Base-by-base conservation (phyloP, 2,329 filamentous ascomycete species). In the Penicillium vulpinum region DNA sequence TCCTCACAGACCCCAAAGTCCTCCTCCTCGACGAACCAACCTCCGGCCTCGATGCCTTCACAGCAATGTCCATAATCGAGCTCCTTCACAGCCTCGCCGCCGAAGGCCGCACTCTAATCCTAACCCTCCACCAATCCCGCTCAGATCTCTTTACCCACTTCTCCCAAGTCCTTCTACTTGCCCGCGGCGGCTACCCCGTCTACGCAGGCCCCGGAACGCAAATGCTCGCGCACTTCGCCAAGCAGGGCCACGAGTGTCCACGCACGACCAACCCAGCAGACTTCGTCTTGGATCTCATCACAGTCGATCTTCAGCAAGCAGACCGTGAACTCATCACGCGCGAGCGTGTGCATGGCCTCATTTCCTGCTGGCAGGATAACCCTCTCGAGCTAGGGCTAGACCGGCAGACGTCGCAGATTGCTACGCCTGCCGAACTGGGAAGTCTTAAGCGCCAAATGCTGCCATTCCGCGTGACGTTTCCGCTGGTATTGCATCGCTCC, bases 71-170 rank as follows among this genome's bases (percentile, higher is more conserved):
- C 1, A 91, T 92, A 60, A 85, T 91, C 73, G 87, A 90, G 58
- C 88, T 92, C 3, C 80, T 92, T 1, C 81, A 84, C 24, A 86
- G 86, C 2, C 78, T 92, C 2, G 88, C 89, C 0, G 83, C 85
- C 22, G 89, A 92, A 73, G 89, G 89, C 1, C 83, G 88, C 6
- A 92, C 89, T 0, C 72, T 92, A 1, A 84, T 92, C 41, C 78
- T 91, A n/a, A 91, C 88, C 0, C 90, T 92, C 35, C 89, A 92
- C 56, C 89, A 92, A 70, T 86, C 88, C 1, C 84, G 89, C 3
- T 90, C 88, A 0, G 87, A 91, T 60, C 73, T 91, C 0, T 92
- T 91, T 66, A 77, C 78, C 21, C 83, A 86, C 58, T 92, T 92
- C 67, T 88, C 88, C 1, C 89, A 87, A 54, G 80, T 92, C 0